These are phyloP conservation scores for Ostreobium quekettii DNA, from an alignment of 139 green algal genomes.

Conservation along the genomic window DNA sequence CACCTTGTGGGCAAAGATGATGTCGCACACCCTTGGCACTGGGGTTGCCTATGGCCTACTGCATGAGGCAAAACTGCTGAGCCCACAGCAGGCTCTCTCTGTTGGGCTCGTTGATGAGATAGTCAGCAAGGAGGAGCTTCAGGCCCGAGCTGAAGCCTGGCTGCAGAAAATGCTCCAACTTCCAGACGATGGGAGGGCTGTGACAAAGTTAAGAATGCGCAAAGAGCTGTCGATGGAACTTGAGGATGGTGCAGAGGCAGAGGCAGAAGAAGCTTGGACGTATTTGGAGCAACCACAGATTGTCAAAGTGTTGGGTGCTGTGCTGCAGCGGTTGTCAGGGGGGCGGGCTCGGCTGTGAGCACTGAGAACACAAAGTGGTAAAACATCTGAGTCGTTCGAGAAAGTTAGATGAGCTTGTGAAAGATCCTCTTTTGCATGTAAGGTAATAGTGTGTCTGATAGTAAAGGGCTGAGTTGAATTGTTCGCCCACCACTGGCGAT, in stretches of 20 bases:
- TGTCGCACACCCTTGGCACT: conserved; percentile 46
- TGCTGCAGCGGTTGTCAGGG: conserved; percentile 50
- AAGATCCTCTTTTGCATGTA: no score
- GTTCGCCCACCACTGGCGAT: no score
- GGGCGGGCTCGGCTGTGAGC: no score
- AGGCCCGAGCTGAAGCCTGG: conserved; percentile 35
- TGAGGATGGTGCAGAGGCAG: conserved; percentile 38
- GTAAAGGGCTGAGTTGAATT: no score
- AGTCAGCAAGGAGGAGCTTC: conserved; percentile 40
- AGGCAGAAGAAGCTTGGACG: conserved; percentile 55
- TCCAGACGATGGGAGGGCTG: conserved; percentile 23
- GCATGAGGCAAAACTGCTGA: conserved; percentile 33
- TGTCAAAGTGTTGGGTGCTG: conserved; percentile 42
- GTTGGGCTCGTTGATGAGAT: conserved; percentile 70
- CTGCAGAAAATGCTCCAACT: conserved; percentile 36
- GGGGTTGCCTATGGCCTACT: conserved; percentile 50
- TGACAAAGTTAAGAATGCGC: conserved; percentile 50
- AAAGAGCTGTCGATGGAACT: conserved; percentile 50
- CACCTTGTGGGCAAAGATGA: conserved; percentile 67
- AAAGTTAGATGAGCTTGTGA: no score
- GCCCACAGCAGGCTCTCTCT: conserved; percentile 36
- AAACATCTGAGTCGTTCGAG: no score
- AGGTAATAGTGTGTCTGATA: no score
- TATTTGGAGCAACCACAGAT: conserved; percentile 41
- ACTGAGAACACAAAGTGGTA: no score